Evolutionary conservation across 148 eudicot genomes (phyloP), one percentile per base, ranked within the genome.

Genomic region (Spergularia marina): DNA sequence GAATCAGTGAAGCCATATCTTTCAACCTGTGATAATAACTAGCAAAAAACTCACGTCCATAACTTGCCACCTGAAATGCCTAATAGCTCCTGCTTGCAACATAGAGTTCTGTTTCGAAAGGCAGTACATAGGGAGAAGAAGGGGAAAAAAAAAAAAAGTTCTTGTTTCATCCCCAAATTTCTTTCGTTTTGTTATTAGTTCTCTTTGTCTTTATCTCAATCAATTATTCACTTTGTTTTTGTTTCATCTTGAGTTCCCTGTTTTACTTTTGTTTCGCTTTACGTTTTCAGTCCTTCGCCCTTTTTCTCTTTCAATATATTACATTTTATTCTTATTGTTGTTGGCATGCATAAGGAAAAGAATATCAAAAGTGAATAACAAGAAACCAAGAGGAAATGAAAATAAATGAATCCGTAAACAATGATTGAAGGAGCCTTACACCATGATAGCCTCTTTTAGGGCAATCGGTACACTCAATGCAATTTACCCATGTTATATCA

Each of bases 401-500:
- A 34, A n/a, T 71, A 39, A 11, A 23, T 4, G 23, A n/a, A 21
- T 56, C 3, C 55, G 16, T 0, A 12, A 60, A 36, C 47, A 25
- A 51, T 8, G 44, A 63, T 58, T 57, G 55, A 14, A 73, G 51
- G 72, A 70, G 73, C 12, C 88, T 82, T 90, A 95, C 98, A 66
- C 92, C 96, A 70, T 80, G 91, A 77, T 95, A 91, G 62, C 98
- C 97, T 79, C 87, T 87, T 76, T 78, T 84, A 23, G 98, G 98
- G 75, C 98, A 94, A 65, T 90, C 87, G 13, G n/a, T 68, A 81
- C 98, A 94, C 74, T 89, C 86, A 78, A 92, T 86, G 85, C 98
- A 91, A 79, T 94, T 94, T 66, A 94, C 92, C 98, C 98, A 94
- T 77, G 89, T 90, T 65, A 92, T 90, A 74, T 92, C 97, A 80